Evolutionary conservation across 1,284 basidiomycete genomes (phyloP).

Genomic region (Puccinia hordei): DNA sequence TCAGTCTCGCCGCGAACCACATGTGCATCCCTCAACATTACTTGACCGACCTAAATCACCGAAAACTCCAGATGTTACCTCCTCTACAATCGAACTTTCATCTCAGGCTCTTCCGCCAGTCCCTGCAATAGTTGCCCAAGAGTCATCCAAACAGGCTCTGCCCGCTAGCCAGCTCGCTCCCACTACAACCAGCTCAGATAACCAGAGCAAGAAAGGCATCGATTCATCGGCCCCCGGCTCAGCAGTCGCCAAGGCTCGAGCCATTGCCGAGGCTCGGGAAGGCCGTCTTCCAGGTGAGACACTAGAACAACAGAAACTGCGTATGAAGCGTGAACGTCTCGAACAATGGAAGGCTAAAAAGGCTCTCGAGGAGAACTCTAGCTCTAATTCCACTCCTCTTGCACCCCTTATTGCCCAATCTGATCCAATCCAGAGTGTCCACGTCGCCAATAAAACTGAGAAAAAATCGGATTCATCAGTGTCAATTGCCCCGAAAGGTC

Average conservation of each 20-base stretch:
- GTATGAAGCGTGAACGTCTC: constrained; percentile 51
- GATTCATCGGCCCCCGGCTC: constrained; percentile 43
- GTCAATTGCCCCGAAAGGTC: constrained; percentile 23
- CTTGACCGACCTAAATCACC: constrained; percentile 7
- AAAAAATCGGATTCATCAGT: background rate
- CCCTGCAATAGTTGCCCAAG: background rate
- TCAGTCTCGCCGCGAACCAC: constrained; percentile 7
- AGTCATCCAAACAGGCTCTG: background rate
- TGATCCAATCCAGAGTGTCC: background rate
- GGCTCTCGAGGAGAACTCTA: constrained; percentile 38
- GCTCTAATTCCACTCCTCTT: constrained; percentile 21
- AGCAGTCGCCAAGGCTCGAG: constrained; percentile 39
- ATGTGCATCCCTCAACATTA: background rate
- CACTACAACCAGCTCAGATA: background rate
- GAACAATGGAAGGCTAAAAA: constrained; percentile 51
- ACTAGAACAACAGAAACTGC: constrained; percentile 49
- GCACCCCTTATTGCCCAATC: constrained; percentile 14
- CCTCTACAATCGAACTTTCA: background rate
- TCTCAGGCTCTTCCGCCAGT: background rate
- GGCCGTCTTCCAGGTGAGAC: constrained; percentile 51
- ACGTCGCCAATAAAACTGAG: background rate
- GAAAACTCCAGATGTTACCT: background rate
- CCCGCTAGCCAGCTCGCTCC: background rate
- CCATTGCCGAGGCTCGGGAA: constrained; percentile 49
- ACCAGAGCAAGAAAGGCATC: background rate